Conservation (phyloP, 176 grass and related monocot species). For the Musa troglodytarum region DNA sequence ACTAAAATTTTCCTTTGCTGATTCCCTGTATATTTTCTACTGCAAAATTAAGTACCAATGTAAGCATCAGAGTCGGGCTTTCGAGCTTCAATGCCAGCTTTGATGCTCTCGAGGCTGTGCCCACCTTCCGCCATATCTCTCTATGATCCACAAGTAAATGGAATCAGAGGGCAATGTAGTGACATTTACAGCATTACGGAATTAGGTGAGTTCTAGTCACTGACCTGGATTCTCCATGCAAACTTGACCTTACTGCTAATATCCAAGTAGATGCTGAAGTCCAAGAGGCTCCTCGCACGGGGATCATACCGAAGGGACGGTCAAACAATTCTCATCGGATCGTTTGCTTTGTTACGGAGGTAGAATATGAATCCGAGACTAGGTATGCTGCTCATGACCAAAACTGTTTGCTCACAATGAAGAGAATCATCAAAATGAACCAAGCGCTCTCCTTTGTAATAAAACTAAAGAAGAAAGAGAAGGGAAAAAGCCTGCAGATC, state of each 20-base stretch:
- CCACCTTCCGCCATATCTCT: slow-evolving; percentile 91
- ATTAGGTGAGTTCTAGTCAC: neutral
- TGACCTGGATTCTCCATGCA: slow-evolving; percentile 97
- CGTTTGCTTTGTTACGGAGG: neutral
- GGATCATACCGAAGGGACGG: slow-evolving; percentile 47
- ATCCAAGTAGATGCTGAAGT: slow-evolving; percentile 93
- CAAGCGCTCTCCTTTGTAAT: too few species aligned
- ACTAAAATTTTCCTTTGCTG: neutral
- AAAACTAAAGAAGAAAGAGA: too few species aligned
- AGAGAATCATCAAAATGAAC: too few species aligned
- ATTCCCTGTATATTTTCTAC: neutral
- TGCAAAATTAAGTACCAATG: slow-evolving; percentile 48
- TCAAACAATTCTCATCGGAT: neutral
- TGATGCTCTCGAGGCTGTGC: slow-evolving; percentile 90
- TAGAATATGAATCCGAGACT: neutral
- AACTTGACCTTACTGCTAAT: slow-evolving; percentile 83
- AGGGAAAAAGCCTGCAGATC: too few species aligned
- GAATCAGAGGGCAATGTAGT: neutral
- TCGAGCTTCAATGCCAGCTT: slow-evolving; percentile 72
- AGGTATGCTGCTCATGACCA: neutral
- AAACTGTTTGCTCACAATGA: neutral
- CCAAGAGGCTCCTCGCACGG: slow-evolving; percentile 76
- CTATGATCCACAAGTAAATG: slow-evolving; percentile 27
- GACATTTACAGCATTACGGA: slow-evolving; percentile 1
- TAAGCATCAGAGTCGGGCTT: slow-evolving; percentile 87